Percentiles rank a stretch among this genome's conserved stretches.
These are phyloP conservation scores for Podospora anserina DNA, from an alignment of 495 filamentous ascomycete genomes.

Conservation along the genomic window DNA sequence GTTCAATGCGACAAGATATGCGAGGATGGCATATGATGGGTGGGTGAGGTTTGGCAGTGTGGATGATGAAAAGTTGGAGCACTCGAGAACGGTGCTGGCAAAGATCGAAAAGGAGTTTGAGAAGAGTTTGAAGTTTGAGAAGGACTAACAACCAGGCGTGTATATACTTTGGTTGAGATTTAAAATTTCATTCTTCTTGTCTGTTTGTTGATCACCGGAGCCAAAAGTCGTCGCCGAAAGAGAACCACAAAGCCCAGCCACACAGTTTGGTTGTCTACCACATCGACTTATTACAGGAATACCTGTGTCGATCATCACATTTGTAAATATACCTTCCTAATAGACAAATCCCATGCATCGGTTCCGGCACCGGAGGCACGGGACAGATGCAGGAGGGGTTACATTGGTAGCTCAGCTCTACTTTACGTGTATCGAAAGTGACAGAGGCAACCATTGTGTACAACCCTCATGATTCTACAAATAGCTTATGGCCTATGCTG, in stretches of 20 bases:
- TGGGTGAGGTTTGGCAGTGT: slow-evolving; percentile 39
- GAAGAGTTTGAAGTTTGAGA: neutral
- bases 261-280: neutral
- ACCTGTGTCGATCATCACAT: neutral
- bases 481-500: neutral
- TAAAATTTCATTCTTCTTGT: too few relatives aligned
- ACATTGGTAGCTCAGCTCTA: neutral
- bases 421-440: neutral
- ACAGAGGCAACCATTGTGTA: neutral
- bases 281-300: neutral
- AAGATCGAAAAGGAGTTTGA: neutral
- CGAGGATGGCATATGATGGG: slow-evolving; percentile 36
- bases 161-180: too few relatives aligned
- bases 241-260: neutral
- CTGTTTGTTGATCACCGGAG: neutral
- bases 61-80: slow-evolving; percentile 31
- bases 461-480: neutral
- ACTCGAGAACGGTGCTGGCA: neutral
- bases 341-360: slow-evolving; percentile 1
- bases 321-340: neutral
- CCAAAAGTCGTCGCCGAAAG: neutral
- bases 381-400: slow-evolving; percentile 2
- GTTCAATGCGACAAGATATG: slow-evolving; percentile 36
- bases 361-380: neutral
- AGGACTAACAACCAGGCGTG: neutral